Evolutionary conservation across 2,329 filamentous ascomycete genomes (phyloP).

Genomic region (Pseudocercospora musae): DNA sequence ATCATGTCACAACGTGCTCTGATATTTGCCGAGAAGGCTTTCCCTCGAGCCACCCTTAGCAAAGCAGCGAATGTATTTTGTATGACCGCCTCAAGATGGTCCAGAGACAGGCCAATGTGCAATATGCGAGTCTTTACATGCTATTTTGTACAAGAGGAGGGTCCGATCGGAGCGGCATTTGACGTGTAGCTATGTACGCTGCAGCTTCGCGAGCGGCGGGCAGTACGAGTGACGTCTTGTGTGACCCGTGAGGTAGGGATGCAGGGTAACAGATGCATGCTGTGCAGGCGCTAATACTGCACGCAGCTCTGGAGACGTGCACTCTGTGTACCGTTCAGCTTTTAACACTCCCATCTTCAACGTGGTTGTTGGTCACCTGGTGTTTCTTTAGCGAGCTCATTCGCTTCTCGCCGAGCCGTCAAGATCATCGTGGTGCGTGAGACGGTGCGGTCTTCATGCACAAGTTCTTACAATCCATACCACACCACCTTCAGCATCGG

Average conservation of each 20-base stretch:
- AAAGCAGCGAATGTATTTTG: neutral
- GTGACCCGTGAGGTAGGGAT: neutral
- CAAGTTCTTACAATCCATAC: neutral
- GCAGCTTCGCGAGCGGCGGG: neutral
- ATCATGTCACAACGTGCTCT: neutral
- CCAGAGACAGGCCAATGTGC: neutral
- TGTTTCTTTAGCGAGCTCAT: neutral
- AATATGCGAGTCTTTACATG: neutral
- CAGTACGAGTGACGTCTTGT: neutral
- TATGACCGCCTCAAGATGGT: neutral
- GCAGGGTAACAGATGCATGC: neutral
- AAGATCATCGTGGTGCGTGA: conserved; percentile 3
- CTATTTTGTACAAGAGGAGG: neutral
- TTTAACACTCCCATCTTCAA: neutral
- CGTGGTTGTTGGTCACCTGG: neutral
- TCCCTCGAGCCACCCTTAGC: neutral
- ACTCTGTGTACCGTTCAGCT: neutral
- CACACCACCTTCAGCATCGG: neutral
- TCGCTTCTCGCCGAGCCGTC: neutral
- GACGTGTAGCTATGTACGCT: neutral
- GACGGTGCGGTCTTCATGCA: neutral
- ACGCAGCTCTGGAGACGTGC: neutral
- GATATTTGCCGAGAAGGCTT: neutral
- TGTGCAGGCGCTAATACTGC: neutral
- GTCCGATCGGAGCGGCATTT: neutral